Evolutionary conservation across 768 basidiomycete species (phyloP).

Genomic region (Tricholoma sp.): DNA sequence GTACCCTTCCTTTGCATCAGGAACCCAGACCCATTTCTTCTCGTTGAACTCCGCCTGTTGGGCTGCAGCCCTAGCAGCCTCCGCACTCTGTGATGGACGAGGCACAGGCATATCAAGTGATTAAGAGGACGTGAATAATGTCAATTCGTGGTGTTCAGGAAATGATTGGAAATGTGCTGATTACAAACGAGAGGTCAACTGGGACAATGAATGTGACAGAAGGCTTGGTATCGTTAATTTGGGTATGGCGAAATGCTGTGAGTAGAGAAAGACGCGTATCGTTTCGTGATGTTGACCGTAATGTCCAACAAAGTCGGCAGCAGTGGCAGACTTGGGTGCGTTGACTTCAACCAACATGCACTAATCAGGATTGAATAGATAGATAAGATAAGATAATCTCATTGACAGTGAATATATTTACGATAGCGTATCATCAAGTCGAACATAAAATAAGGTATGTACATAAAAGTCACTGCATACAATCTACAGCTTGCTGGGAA

Average conservation of each 20-base stretch:
- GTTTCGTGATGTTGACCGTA: background rate
- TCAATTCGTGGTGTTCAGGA: background rate
- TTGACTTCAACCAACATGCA: conserved; percentile 23
- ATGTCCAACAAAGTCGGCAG: conserved; percentile 4
- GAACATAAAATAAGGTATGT: no score
- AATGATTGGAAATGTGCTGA: background rate
- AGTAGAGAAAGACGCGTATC: background rate
- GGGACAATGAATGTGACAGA: background rate
- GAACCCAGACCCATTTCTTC: conserved; percentile 99
- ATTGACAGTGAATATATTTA: background rate
- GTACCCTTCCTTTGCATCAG: conserved; percentile 89
- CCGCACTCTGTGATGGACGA: conserved; percentile 49
- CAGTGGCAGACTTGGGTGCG: conserved; percentile 6
- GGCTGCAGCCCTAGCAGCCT: conserved; percentile 80
- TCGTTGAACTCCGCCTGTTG: conserved; percentile 95
- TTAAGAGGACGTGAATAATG: background rate
- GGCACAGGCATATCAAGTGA: conserved; percentile 40
- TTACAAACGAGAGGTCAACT: background rate
- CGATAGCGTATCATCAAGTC: no score
- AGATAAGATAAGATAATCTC: conserved; percentile 15
- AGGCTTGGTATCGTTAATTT: background rate
- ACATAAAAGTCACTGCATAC: no score
- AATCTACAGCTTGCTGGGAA: background rate
- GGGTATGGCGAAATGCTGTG: background rate
- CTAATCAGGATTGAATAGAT: conserved; percentile 17